Conservation (phyloP, 2,329 filamentous ascomycete genomes). For the Trichoderma koningiopsis region DNA sequence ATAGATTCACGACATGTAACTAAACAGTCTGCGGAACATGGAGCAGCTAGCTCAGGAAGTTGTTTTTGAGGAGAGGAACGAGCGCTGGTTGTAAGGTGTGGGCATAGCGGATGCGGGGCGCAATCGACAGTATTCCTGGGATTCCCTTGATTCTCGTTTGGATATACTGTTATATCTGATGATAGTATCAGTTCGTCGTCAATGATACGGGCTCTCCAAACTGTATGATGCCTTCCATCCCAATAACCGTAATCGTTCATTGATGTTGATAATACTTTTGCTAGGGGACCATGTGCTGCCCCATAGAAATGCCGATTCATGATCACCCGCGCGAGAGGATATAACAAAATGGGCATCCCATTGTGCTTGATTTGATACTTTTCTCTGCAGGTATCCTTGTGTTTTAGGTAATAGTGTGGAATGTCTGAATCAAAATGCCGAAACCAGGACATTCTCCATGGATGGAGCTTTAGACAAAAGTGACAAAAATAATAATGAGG, state of each 20-base stretch:
- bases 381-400: not conserved
- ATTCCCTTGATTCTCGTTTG: not conserved
- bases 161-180: not conserved
- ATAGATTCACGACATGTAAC: not conserved
- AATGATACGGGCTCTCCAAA: slow-evolving; percentile 25
- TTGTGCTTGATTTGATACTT: not conserved
- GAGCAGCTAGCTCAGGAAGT: slow-evolving; percentile 1
- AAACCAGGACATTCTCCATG: slow-evolving; percentile 21
- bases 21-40: slow-evolving; percentile 3
- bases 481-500: slow-evolving; percentile 21
- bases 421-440: not conserved
- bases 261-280: slow-evolving; percentile 6
- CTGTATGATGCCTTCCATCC: not conserved
- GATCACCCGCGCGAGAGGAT: slow-evolving; percentile 22
- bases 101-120: not conserved
- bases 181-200: slow-evolving; percentile 25
- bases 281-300: slow-evolving; percentile 15
- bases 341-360: slow-evolving; percentile 6
- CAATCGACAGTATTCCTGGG: not conserved
- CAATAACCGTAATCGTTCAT: not conserved
- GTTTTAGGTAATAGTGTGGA: not conserved
- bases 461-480: slow-evolving; percentile 21
- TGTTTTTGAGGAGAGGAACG: not conserved
- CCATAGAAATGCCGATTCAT: slow-evolving; percentile 29
- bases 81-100: not conserved